Evolutionary conservation across 2,329 filamentous ascomycete species (phyloP).

Genomic region (Diplodia sapinea): DNA sequence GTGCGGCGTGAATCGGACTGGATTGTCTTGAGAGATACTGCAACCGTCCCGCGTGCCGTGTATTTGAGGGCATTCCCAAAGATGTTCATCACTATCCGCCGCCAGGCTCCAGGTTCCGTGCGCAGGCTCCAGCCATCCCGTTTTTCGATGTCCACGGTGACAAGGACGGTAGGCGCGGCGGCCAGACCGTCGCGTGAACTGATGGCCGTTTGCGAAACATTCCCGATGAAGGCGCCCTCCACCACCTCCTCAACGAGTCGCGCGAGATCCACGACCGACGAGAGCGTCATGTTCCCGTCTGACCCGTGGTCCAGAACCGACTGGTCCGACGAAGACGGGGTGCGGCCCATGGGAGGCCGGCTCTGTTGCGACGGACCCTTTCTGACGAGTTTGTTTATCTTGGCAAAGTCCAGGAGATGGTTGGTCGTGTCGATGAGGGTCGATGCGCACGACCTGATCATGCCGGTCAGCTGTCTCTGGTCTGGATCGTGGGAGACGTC

Average conservation of each 20-base stretch:
- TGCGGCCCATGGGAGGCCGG: no score
- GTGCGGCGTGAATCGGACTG: neutral
- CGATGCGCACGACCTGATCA: constrained; percentile 48
- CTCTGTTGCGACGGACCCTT: no score
- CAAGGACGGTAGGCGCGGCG: constrained; percentile 31
- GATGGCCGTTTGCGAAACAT: neutral
- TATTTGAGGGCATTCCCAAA: constrained; percentile 69
- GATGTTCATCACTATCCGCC: constrained; percentile 66
- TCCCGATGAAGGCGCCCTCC: constrained; percentile 38
- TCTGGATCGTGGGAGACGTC: constrained; percentile 25
- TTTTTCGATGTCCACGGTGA: constrained; percentile 60
- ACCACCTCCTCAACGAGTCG: constrained; percentile 46
- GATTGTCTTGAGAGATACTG: neutral
- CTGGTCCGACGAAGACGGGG: no score
- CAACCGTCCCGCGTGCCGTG: constrained; percentile 43
- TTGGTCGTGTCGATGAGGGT: constrained; percentile 51
- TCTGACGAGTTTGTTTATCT: constrained; percentile 41
- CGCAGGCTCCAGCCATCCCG: constrained; percentile 58
- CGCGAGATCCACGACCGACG: constrained; percentile 40
- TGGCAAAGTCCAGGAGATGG: constrained; percentile 41
- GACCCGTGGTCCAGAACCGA: no score
- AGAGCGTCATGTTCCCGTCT: neutral
- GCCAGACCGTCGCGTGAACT: neutral
- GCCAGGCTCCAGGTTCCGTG: constrained; percentile 59
- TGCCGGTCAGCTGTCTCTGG: neutral